Evolutionary conservation across 345 rosid species (phyloP).

Genomic region (Odontarrhena argentea): DNA sequence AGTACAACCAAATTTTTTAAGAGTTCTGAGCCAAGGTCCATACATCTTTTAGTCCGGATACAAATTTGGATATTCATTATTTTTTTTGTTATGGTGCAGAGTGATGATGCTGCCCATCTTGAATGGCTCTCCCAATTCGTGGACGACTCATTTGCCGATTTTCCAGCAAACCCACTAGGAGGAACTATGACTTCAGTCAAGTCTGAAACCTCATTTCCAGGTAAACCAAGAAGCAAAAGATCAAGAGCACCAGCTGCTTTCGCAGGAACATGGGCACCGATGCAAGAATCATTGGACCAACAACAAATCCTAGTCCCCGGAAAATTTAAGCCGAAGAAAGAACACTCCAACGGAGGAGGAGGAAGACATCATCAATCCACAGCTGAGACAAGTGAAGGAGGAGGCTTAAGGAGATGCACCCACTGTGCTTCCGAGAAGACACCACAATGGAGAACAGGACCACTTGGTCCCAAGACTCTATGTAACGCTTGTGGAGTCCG

Average conservation of each 20-base stretch:
- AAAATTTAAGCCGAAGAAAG: constrained; percentile 46
- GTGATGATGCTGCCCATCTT: constrained; percentile 80
- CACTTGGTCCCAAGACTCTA: constrained; percentile 74
- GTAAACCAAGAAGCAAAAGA: constrained; percentile 58
- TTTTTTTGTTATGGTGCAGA: constrained; percentile 38
- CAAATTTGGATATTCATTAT: neutral
- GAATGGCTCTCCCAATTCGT: constrained; percentile 86
- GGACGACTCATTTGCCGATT: constrained; percentile 68
- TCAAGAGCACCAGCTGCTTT: constrained; percentile 44
- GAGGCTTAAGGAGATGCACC: constrained; percentile 56
- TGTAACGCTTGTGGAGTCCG: constrained; percentile 87
- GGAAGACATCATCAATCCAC: constrained; percentile 37
- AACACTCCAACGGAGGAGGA: constrained; percentile 35
- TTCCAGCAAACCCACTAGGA: constrained; percentile 49
- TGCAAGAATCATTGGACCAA: constrained; percentile 27
- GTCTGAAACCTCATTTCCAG: constrained; percentile 44
- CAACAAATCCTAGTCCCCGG: constrained; percentile 21
- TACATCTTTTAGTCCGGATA: too few relatives aligned
- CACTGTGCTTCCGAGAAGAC: constrained; percentile 88
- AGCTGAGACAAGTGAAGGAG: constrained; percentile 32
- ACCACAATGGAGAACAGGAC: constrained; percentile 89
- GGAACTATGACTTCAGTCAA: constrained; percentile 41
- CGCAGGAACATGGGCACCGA: constrained; percentile 41
- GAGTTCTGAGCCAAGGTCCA: too few relatives aligned
- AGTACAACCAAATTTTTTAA: too few relatives aligned